A percentile compares a stretch with the other conserved stretches of the same genome.
Evolutionary conservation across 192 early-diverging fungal genomes (phyloP).

Genomic region (Coemansia sp.): DNA sequence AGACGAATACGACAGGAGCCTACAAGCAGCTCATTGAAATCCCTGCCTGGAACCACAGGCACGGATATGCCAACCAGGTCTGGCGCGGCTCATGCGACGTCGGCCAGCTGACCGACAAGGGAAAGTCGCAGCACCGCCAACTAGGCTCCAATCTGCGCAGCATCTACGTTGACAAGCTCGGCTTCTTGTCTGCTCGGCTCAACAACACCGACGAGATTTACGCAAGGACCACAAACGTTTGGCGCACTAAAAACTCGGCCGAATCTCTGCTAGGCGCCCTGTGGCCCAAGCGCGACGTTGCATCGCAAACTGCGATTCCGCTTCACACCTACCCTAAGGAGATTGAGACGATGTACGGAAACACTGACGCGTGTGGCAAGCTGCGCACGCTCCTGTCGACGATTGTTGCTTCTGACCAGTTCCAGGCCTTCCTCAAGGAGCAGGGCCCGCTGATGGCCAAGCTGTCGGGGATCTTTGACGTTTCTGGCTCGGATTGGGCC

Average conservation of each 20-base stretch:
- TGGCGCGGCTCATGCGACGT: slow-evolving; percentile 56
- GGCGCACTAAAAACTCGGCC: slow-evolving; percentile 63
- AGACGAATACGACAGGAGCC: slow-evolving; percentile 40
- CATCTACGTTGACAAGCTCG: slow-evolving; percentile 59
- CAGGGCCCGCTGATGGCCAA: slow-evolving; percentile 41
- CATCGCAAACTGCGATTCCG: slow-evolving; percentile 20
- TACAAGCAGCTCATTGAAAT: slow-evolving; percentile 47
- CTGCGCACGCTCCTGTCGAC: slow-evolving; percentile 3
- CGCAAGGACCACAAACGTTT: slow-evolving; percentile 61
- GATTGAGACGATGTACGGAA: slow-evolving; percentile 57
- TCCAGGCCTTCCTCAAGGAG: slow-evolving; percentile 35
- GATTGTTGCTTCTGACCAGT: slow-evolving; percentile 17
- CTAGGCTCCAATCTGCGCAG: slow-evolving; percentile 51
- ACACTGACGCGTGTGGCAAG: slow-evolving; percentile 48
- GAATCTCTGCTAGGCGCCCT: slow-evolving; percentile 54
- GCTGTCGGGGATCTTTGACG: slow-evolving; percentile 35
- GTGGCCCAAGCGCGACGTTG: slow-evolving; percentile 45
- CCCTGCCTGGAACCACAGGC: slow-evolving; percentile 42
- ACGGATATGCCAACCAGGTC: slow-evolving; percentile 38
- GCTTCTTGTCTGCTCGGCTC: slow-evolving; percentile 42
- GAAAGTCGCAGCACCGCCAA: slow-evolving; percentile 54
- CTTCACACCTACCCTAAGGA: slow-evolving; percentile 53
- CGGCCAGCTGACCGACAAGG: slow-evolving; percentile 66
- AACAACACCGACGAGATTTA: slow-evolving; percentile 54
- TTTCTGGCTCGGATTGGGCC: slow-evolving; percentile 26